Base-by-base conservation (phyloP, 768 basidiomycete species). In the Kwoniella botswanensis region DNA sequence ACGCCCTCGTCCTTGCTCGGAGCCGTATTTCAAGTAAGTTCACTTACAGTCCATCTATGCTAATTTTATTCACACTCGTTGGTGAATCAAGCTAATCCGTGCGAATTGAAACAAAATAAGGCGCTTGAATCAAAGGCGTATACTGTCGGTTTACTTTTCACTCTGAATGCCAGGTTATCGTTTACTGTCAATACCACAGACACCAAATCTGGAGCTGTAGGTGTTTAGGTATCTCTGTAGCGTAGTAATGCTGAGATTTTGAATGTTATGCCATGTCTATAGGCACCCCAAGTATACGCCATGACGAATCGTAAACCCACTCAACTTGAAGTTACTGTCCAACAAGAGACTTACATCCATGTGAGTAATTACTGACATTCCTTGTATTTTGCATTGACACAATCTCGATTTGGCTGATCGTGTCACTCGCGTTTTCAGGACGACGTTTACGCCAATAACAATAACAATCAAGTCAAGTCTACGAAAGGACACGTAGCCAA, bases 81-180 rank as follows among this genome's bases (percentile, higher is more conserved):
- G 29, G 50, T 26, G 2, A 35, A 29, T 43, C 67, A 72, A 43
- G 44, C 44, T 46, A 17, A 46, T 46, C 6, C 17, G 17, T 12
- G 17, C 2, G 44, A 12, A 46, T 17, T 17, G 2, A 17, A 12
- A 46, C 44, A 2, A 46, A 46, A 11, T 6, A n/a, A 46, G 44
- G 64, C 72, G 11, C 65, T 77, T 43, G 65, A 74, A 69, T 70
- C 65, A 18, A 75, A 77, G 54, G 71, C 70, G 15, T 77, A 77
- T 61, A 71, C 76, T 43, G 29, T 73, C 58, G 76, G 76, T 46
- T 55, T 77, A 21, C 59, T 77, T 22, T 69, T 68, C 52, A 71
- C 74, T 10, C 69, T 77, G 42, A 71, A 75, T 67, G 71, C 74
- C 1, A 50, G 74, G n/a, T 46, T 74, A 15, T 41, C 44, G 9